Evolutionary conservation across 192 early-diverging fungal species (phyloP), one percentile per base, ranked within the genome.

Genomic region (Funneliformis mosseae): DNA sequence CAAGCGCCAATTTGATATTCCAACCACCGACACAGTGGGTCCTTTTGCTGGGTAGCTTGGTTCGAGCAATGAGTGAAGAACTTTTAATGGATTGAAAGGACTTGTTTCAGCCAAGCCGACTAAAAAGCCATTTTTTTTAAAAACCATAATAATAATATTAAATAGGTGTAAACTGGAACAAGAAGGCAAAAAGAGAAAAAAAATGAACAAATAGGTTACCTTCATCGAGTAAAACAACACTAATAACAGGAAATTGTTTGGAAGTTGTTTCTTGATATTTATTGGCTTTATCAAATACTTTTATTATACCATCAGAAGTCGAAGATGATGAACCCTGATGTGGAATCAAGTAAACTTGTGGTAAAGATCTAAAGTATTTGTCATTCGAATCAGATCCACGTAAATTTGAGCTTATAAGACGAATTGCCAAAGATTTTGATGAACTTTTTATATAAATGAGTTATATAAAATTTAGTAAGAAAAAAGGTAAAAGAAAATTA

Each of bases 1-100:
- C 23, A 73, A 14, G 11, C 79, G 67, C 68, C 79, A 80, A 80
- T 80, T 80, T 27, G 74, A 77, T 18, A 73, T 80, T 43, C 79
- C 79, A 23, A 80, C 16, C 16, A 55, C 50, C 2, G 50, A 55
- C 5, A 55, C 50, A 18, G 50, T 55, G 7, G 50, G 50, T 18
- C 71, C 71, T 10, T 43, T 38, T 21, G 78, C n/a, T 9, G 79
- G 66, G 74, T 73, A 69, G 9, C 60, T 73, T 28, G 79, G 69
- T 46, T 21, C 43, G 61, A 25, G 64, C n/a, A 76, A n/a, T 21
- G 21, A 73, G 16, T 55, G 14, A 55, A 55, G 50, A 1, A 21
- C 50, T 55, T 55, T 55, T 21, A 55, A 55, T 4, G 50, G 50
- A 55, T 55, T 55, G 18, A 5, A 55, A 55, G 50, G 50, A 55